A percentile compares a stretch with the other conserved stretches of the same genome.
Conservation (phyloP, 805 yeast species). For the Grigorovia transvaalensis region DNA sequence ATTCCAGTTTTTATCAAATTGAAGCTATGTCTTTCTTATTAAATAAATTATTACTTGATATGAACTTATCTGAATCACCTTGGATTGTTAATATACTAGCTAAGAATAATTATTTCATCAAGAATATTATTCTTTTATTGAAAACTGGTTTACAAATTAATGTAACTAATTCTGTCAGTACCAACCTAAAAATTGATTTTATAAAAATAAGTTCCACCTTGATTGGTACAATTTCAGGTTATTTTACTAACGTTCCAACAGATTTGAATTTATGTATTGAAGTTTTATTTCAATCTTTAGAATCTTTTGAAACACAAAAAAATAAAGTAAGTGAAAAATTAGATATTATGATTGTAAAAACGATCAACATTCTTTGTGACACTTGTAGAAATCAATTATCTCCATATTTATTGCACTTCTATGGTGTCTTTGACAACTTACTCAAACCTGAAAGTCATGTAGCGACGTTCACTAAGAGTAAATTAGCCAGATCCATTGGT, state of each 20-base stretch:
- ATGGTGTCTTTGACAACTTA: conserved; percentile 27
- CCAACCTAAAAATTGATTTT: conserved; percentile 18
- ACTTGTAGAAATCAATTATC: conserved; percentile 20
- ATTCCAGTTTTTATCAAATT: conserved; percentile 18
- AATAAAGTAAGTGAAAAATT: conserved; percentile 17
- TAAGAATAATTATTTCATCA: conserved; percentile 15
- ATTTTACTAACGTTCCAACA: conserved; percentile 14
- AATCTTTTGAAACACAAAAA: conserved; percentile 4
- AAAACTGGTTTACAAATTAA: conserved; percentile 18
- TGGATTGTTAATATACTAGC: conserved; percentile 21
- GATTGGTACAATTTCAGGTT: conserved; percentile 23
- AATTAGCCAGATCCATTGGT: conserved; percentile 52
- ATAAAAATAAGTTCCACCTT: conserved; percentile 22
- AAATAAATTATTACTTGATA: conserved; percentile 18
- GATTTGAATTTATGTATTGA: conserved; percentile 19
- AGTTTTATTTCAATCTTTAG: conserved; percentile 22
- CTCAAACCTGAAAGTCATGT: conserved; percentile 18
- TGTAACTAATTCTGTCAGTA: conserved; percentile 4
- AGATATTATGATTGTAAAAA: conserved; percentile 20
- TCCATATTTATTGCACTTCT: conserved; percentile 18
- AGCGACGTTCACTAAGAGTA: conserved; percentile 31
- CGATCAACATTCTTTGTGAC: conserved; percentile 24
- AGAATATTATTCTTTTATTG: conserved; percentile 17
- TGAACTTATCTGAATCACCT: conserved; percentile 21
- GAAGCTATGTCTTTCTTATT: conserved; percentile 27